phyloP scores from a whole-genome alignment of 2,329 filamentous ascomycete genomes.

The Alternaria ethzedia region DNA sequence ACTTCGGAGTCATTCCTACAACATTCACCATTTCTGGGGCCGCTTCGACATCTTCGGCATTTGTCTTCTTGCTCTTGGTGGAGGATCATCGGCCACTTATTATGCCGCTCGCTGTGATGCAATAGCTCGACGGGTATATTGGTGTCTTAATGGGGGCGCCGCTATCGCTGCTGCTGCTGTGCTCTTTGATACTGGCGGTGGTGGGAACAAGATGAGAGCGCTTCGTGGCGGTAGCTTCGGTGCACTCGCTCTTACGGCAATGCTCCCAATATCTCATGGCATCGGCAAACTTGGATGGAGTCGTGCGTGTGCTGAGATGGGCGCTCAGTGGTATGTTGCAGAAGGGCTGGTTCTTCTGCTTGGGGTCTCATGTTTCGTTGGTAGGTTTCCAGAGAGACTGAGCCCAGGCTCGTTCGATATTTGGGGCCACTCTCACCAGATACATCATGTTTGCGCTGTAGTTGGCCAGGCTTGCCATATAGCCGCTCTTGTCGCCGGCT shows the following conservation, averaged over 20 bases:
- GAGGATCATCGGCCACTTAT: neutral
- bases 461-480: constrained; percentile 9
- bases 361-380: constrained; percentile 23
- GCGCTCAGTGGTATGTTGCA: no score
- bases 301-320: constrained; percentile 18
- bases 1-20: constrained; percentile 38
- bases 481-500: constrained; percentile 4
- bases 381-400: constrained; percentile 15
- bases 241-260: neutral
- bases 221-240: neutral
- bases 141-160: neutral
- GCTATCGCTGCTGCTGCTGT: neutral
- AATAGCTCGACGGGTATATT: neutral
- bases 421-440: constrained; percentile 22
- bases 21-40: constrained; percentile 37
- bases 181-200: neutral
- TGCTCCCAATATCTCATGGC: constrained; percentile 34
- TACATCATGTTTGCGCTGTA: constrained; percentile 17
- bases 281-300: constrained; percentile 29
- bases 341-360: neutral
- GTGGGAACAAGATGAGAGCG: neutral
- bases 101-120: neutral
- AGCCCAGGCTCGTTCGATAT: constrained; percentile 20
- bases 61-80: constrained; percentile 9
- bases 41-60: constrained; percentile 40